These are phyloP conservation scores for Tricholoma hemisulphureum DNA, from an alignment of 768 basidiomycete species.

Conservation along the genomic window DNA sequence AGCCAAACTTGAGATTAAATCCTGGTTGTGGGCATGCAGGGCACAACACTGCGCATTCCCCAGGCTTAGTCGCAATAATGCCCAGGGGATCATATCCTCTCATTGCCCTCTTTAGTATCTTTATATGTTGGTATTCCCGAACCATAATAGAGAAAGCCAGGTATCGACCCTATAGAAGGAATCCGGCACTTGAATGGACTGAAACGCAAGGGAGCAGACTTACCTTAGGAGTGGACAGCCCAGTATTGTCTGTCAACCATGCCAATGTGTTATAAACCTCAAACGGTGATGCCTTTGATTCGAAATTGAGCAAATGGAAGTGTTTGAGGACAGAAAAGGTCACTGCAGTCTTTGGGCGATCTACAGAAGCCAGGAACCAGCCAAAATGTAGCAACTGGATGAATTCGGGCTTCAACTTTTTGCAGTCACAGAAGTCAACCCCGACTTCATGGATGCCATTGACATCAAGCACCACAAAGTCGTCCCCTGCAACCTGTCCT, in stretches of 20 bases:
- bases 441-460: constrained; percentile 24
- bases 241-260: constrained; percentile 10
- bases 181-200: background rate
- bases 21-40: constrained; percentile 25
- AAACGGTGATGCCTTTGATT: constrained; percentile 16
- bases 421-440: constrained; percentile 26
- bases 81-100: constrained; percentile 18
- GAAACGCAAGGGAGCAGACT: background rate
- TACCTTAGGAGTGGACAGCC: background rate
- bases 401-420: constrained; percentile 6
- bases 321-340: constrained; percentile 18
- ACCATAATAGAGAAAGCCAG: constrained; percentile 11
- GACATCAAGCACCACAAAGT: constrained; percentile 21
- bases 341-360: constrained; percentile 16
- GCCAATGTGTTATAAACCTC: constrained; percentile 16
- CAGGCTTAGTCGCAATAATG: constrained; percentile 12
- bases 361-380: constrained; percentile 19
- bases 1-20: constrained; percentile 23
- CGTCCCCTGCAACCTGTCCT: constrained; percentile 15
- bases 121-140: constrained; percentile 21
- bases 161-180: constrained; percentile 14
- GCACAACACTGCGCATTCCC: constrained; percentile 21
- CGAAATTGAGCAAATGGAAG: constrained; percentile 21
- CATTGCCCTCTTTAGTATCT: constrained; percentile 23
- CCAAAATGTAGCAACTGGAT: constrained; percentile 18